Percentiles rank a stretch among this genome's conserved stretches.
Conservation (phyloP, 23 red algal genomes). For the Gracilariopsis chorda region DNA sequence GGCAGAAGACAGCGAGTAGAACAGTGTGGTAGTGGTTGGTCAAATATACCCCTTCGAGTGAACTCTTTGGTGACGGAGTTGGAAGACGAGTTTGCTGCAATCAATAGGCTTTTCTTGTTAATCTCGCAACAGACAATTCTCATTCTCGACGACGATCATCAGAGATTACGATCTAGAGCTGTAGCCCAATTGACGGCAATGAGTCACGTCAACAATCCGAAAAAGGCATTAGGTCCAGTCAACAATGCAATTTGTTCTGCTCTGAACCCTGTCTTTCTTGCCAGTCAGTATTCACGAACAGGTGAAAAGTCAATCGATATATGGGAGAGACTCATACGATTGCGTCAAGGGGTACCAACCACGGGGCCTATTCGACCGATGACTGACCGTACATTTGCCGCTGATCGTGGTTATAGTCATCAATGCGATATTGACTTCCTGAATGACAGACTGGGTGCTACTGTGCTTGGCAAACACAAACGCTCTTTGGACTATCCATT, state of each 20-base stretch:
- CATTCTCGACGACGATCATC: neutral
- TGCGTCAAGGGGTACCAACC: neutral
- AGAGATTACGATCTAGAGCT: neutral
- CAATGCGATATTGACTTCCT: neutral
- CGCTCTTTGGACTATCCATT: neutral
- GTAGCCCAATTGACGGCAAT: neutral
- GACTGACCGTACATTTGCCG: neutral
- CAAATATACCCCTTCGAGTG: neutral
- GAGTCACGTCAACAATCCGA: neutral
- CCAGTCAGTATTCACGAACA: neutral
- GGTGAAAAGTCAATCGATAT: neutral
- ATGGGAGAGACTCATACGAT: neutral
- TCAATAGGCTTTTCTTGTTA: neutral
- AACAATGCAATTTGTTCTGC: conserved; percentile 3
- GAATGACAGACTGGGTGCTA: neutral
- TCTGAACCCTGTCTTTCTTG: neutral
- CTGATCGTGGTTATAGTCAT: conserved; percentile 3
- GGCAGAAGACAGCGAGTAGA: neutral
- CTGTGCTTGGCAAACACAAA: neutral
- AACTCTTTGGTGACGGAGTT: neutral
- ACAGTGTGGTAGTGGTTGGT: neutral
- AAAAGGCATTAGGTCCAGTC: conserved; percentile 17
- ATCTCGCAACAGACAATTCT: neutral
- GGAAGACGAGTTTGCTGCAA: neutral
- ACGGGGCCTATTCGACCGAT: neutral